Evolutionary conservation across 176 grass and related monocot species (phyloP), one percentile per base, ranked within the genome.

Genomic region (Oryza glumipatula): DNA sequence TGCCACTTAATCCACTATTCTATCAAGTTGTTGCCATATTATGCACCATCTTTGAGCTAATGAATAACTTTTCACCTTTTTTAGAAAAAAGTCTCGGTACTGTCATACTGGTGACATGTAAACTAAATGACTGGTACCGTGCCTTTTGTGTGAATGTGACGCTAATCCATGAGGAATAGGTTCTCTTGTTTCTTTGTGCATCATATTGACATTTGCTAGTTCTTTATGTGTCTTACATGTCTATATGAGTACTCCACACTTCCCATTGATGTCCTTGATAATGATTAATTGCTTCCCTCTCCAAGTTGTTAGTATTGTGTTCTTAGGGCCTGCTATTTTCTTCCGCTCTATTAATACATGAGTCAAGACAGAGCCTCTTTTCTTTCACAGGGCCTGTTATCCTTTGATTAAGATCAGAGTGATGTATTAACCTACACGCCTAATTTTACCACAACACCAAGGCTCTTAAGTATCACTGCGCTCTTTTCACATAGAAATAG

Each of bases 21-120:
- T 21, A 35, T 54, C 51, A 65, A 88, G 52, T 22, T 76, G 47
- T 71, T 74, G 13, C 21, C 24, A 71, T 70, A 74, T 71, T 15
- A 9, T 85, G 51, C 3, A 52, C 77, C 71, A 85, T 85, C 82
- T 85, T 65, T 65, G 19, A 81, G 69, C 38, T 38, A 82, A 26
- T 49, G n/a, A 30, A 30, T 63, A 36, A 35, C 67, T 6, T 21
- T 89, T 74, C 2, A 11, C 48, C 41, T 38, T 30, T 52, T 72
- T 4, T 12, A 4, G 13, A 75, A 30, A 51, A 14, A 1, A 32
- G 30, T 32, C 9, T 63, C 32, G 8, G 13, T 48, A 22, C 5
- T 64, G 3, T 26, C 38, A 76, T 78, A 38, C 63, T 22, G 52
- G 52, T 22, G 5, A 61, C 56, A 61, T 61, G 7, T n/a, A 61